phyloP scores from a whole-genome alignment of 2,329 filamentous ascomycete species.

The Fusarium dlaminii region DNA sequence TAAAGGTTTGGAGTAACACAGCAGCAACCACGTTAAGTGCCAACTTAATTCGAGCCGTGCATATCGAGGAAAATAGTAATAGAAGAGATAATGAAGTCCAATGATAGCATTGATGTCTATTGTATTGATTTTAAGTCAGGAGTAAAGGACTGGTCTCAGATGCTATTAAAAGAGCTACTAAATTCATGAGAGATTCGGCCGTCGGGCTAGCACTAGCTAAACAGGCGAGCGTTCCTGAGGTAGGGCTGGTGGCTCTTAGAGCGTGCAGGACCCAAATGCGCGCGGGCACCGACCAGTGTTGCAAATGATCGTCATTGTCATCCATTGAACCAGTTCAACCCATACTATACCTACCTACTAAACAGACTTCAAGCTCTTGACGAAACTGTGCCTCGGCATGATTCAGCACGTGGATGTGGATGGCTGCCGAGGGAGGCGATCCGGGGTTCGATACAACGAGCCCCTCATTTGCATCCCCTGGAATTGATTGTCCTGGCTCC shows the following conservation, averaged over 20 bases:
- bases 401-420: conserved; percentile 25
- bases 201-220: not conserved
- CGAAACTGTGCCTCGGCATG: conserved; percentile 28
- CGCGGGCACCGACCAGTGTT: not conserved
- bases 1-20: not conserved
- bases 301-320: not conserved
- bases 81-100: not conserved
- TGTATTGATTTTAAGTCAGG: not conserved
- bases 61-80: not conserved
- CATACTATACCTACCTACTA: not conserved
- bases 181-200: not conserved
- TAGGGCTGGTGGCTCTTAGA: not conserved
- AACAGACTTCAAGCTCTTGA: not conserved
- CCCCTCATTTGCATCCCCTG: conserved; percentile 19
- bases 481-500: not conserved
- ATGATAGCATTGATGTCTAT: not conserved
- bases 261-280: not conserved
- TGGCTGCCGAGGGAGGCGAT: conserved; percentile 21
- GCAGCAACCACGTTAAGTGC: not conserved
- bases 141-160: not conserved
- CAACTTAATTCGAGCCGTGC: not conserved
- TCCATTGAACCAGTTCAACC: not conserved
- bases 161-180: not conserved
- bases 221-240: not conserved
- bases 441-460: conserved; percentile 14